Evolutionary conservation across 495 filamentous ascomycete genomes (phyloP).

Genomic region (Parachaetomium inaequale): DNA sequence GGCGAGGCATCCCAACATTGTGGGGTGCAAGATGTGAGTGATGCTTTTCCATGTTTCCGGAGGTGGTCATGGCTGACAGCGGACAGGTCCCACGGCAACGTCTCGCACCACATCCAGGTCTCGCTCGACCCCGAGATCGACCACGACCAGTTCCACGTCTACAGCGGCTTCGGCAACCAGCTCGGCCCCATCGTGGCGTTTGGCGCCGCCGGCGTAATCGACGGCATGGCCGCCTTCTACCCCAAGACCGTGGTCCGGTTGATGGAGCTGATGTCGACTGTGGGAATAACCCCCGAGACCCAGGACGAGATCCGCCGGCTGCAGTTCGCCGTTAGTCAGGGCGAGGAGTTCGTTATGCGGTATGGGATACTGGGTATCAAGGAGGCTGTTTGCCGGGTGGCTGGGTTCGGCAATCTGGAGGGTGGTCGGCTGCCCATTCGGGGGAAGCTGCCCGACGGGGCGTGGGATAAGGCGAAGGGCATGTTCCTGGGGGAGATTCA

Average conservation of each 20-base stretch:
- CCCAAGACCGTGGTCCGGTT: conserved; percentile 57
- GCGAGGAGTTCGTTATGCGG: conserved; percentile 58
- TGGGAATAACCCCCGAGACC: conserved; percentile 19
- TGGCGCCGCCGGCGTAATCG: conserved; percentile 60
- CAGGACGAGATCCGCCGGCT: conserved; percentile 43
- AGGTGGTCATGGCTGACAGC: not conserved
- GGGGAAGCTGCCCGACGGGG: conserved; percentile 49
- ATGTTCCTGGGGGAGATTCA: conserved; percentile 27
- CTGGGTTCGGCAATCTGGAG: conserved; percentile 52
- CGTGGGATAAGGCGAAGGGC: conserved; percentile 31
- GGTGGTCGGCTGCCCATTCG: conserved; percentile 53
- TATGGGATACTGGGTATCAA: conserved; percentile 60
- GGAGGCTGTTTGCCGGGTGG: conserved; percentile 53
- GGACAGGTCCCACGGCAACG: conserved; percentile 56
- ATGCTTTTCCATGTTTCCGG: not conserved
- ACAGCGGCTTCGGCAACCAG: conserved; percentile 64
- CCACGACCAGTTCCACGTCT: conserved; percentile 54
- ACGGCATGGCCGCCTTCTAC: conserved; percentile 60
- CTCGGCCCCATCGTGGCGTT: conserved; percentile 57
- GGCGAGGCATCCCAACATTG: conserved; percentile 56
- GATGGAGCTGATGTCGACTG: conserved; percentile 45
- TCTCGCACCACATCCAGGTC: conserved; percentile 59
- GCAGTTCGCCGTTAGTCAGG: conserved; percentile 55
- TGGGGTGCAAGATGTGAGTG: conserved; percentile 60
- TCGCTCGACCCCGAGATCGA: conserved; percentile 48